Evolutionary conservation across 768 basidiomycete genomes (phyloP).

Genomic region (Boletus eberwhitei): DNA sequence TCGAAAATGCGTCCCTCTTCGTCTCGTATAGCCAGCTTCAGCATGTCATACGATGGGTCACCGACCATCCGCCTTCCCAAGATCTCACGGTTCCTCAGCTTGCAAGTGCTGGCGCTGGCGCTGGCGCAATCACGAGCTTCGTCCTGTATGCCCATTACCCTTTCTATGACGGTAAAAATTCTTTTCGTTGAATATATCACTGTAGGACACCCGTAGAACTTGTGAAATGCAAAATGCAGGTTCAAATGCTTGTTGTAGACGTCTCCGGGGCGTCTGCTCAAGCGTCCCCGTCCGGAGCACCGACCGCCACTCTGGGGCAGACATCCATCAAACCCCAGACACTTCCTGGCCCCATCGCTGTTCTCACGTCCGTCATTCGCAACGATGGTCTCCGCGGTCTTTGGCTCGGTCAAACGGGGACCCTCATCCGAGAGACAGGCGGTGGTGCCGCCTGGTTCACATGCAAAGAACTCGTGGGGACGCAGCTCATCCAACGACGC

Average conservation of each 20-base stretch:
- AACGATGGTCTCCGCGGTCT: constrained; percentile 75
- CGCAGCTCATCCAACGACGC: constrained; percentile 55
- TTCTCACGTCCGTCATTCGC: constrained; percentile 62
- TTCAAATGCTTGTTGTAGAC: constrained; percentile 68
- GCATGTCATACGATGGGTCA: constrained; percentile 47
- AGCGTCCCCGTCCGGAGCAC: constrained; percentile 12
- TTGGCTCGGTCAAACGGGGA: constrained; percentile 97
- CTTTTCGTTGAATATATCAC: neutral
- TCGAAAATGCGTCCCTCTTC: constrained; percentile 87
- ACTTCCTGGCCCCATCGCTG: constrained; percentile 71
- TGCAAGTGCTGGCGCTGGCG: constrained; percentile 79
- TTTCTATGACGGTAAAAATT: too few species aligned
- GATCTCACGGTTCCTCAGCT: constrained; percentile 66
- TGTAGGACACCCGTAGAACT: constrained; percentile 88
- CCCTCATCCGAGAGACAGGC: constrained; percentile 89
- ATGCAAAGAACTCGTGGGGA: constrained; percentile 75
- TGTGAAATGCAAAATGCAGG: constrained; percentile 98
- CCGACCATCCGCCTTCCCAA: constrained; percentile 34
- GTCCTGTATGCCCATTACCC: constrained; percentile 57
- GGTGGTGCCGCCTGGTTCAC: constrained; percentile 91
- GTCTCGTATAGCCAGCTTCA: constrained; percentile 79
- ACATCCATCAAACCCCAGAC: constrained; percentile 10
- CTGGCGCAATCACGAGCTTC: constrained; percentile 84
- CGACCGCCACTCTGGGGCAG: constrained; percentile 10
- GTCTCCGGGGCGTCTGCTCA: constrained; percentile 15